These are phyloP conservation scores for Nepenthes alata DNA, from an alignment of 179 eudicot species.

Conservation along the genomic window DNA sequence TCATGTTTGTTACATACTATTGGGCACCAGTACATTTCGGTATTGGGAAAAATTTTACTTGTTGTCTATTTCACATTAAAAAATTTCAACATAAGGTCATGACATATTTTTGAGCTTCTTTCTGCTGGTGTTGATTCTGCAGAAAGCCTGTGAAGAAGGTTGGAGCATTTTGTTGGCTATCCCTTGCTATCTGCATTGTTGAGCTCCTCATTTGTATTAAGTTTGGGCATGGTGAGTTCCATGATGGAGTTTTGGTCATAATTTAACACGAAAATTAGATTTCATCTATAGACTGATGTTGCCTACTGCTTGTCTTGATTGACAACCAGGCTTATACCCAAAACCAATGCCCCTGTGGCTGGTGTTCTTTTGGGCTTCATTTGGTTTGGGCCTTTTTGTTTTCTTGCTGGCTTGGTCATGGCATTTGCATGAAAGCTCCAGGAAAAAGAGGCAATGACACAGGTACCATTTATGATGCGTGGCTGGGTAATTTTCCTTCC, in stretches of 20 bases:
- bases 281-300: neutral
- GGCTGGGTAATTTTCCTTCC: too few relatives aligned
- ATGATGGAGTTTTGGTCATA: neutral
- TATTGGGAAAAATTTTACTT: too few relatives aligned
- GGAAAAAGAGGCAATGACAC: conserved; percentile 46
- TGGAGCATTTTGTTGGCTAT: conserved; percentile 95
- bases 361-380: conserved; percentile 59
- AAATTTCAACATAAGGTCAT: too few relatives aligned
- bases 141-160: conserved; percentile 86
- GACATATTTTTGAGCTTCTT: neutral
- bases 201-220: conserved; percentile 92
- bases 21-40: too few relatives aligned
- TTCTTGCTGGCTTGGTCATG: conserved; percentile 70
- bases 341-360: conserved; percentile 75
- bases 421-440: conserved; percentile 39
- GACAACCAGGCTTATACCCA: conserved; percentile 61
- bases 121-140: conserved; percentile 2
- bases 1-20: too few relatives aligned
- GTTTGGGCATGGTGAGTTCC: conserved; percentile 73
- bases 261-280: neutral
- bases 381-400: conserved; percentile 31
- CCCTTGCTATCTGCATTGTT: conserved; percentile 86
- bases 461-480: too few relatives aligned
- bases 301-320: neutral
- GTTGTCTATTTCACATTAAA: too few relatives aligned